Evolutionary conservation across 2,329 filamentous ascomycete genomes (phyloP).

Genomic region (Furcasterigmium sp.): DNA sequence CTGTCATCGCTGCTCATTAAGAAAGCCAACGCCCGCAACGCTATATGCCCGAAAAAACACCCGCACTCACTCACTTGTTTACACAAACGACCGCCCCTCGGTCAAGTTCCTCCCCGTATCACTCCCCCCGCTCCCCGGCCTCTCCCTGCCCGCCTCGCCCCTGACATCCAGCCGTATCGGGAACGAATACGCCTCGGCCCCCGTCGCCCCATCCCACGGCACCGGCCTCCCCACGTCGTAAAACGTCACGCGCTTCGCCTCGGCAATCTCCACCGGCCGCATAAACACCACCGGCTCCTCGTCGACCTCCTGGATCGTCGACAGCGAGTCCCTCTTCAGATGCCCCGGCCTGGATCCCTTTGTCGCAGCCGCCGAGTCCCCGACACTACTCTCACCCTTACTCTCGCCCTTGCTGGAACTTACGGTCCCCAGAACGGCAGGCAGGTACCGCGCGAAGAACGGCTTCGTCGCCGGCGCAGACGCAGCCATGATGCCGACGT

Average conservation of each 20-base stretch:
- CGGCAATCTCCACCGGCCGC: slow-evolving; percentile 2
- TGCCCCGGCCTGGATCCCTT: background rate
- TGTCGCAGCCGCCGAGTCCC: background rate
- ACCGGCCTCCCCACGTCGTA: slow-evolving; percentile 22
- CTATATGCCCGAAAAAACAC: too few species aligned
- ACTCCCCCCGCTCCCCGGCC: background rate
- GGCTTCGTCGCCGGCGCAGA: slow-evolving; percentile 38
- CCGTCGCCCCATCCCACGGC: slow-evolving; percentile 14
- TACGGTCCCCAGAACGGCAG: too few species aligned
- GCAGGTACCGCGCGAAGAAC: slow-evolving; percentile 33
- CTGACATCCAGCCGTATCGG: slow-evolving; percentile 7
- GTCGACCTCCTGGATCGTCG: slow-evolving; percentile 2
- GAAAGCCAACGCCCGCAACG: too few species aligned
- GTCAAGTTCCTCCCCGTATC: background rate
- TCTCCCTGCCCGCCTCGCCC: background rate
- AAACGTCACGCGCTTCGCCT: slow-evolving; percentile 7
- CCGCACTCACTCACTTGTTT: too few species aligned
- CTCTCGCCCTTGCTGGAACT: too few species aligned
- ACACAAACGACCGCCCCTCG: slow-evolving; percentile 1
- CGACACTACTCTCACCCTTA: too few species aligned
- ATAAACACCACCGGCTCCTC: background rate
- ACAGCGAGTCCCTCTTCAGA: slow-evolving; percentile 3
- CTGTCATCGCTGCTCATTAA: too few species aligned
- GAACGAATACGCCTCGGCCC: slow-evolving; percentile 11
- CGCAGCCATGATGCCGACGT: slow-evolving; percentile 38